Conservation (phyloP, 2,329 filamentous ascomycete genomes). For the Scedosporium minutisporum region DNA sequence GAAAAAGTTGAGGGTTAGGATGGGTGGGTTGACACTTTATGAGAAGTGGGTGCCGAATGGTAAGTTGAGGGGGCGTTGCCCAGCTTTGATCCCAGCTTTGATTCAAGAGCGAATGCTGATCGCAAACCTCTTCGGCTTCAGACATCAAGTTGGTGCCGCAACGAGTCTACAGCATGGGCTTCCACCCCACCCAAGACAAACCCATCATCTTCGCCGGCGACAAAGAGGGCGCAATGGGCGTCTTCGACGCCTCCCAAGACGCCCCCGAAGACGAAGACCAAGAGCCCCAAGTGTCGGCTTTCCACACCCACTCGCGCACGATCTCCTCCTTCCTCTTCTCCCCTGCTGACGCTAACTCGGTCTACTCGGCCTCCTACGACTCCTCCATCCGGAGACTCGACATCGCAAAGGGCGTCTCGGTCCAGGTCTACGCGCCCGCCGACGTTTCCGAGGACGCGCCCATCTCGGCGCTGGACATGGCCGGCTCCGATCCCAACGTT, state of each 20-base stretch:
- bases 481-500: constrained; percentile 56
- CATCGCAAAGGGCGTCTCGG: constrained; percentile 66
- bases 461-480: constrained; percentile 77
- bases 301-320: constrained; percentile 83
- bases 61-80: constrained; percentile 26
- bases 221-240: constrained; percentile 81
- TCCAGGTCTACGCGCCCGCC: constrained; percentile 70
- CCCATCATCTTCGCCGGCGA: constrained; percentile 87
- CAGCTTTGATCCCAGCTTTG: background rate
- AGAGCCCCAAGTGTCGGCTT: constrained; percentile 72
- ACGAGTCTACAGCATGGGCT: constrained; percentile 74
- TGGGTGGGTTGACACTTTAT: constrained; percentile 71
- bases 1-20: constrained; percentile 61
- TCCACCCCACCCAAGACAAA: constrained; percentile 81
- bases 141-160: constrained; percentile 89
- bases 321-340: constrained; percentile 79
- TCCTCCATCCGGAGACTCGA: constrained; percentile 84
- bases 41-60: constrained; percentile 74
- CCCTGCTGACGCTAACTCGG: constrained; percentile 58
- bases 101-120: background rate
- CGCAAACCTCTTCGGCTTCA: constrained; percentile 19
- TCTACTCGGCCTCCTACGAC: constrained; percentile 87
- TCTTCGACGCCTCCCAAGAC: constrained; percentile 77
- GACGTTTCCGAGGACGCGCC: constrained; percentile 64
- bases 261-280: constrained; percentile 59